Evolutionary conservation across 2,329 filamentous ascomycete species (phyloP).

Genomic region (Fusarium proliferatum): DNA sequence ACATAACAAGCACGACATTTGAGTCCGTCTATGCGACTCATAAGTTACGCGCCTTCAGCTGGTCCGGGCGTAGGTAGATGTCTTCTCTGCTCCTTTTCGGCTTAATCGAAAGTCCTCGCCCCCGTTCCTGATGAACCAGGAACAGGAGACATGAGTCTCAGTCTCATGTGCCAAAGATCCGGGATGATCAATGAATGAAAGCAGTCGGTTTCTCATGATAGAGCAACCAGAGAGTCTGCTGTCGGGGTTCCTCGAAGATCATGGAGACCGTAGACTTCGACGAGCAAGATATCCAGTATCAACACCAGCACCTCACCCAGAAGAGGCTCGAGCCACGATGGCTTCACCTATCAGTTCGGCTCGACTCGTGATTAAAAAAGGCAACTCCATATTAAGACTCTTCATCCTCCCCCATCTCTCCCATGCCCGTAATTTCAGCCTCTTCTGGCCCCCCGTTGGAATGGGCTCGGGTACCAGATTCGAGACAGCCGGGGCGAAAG

Average conservation of each 20-base stretch:
- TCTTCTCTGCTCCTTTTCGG: slow-evolving; percentile 23
- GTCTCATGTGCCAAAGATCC: slow-evolving; percentile 20
- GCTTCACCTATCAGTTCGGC: not conserved
- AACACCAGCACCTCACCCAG: slow-evolving; percentile 5
- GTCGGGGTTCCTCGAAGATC: not conserved
- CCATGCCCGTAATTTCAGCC: slow-evolving; percentile 23
- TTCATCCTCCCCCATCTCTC: slow-evolving; percentile 13
- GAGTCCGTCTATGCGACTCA: slow-evolving; percentile 17
- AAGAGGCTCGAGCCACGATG: slow-evolving; percentile 31
- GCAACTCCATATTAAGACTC: not conserved
- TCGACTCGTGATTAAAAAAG: slow-evolving; percentile 20
- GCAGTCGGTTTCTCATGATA: not conserved
- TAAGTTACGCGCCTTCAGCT: slow-evolving; percentile 3
- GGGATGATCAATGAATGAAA: slow-evolving; percentile 4
- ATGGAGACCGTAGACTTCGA: no score
- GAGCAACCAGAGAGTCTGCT: not conserved
- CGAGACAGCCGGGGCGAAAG: slow-evolving; percentile 31
- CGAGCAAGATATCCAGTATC: no score
- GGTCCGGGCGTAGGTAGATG: slow-evolving; percentile 20
- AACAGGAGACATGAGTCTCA: slow-evolving; percentile 20
- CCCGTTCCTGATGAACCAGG: slow-evolving; percentile 13
- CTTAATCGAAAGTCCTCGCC: slow-evolving; percentile 16
- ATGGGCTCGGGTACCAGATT: slow-evolving; percentile 40
- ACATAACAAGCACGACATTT: slow-evolving; percentile 27
- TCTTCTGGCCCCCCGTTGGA: slow-evolving; percentile 30